Evolutionary conservation across 2,329 filamentous ascomycete genomes (phyloP), one percentile per base, ranked within the genome.

Genomic region (Fusarium albosuccineum): DNA sequence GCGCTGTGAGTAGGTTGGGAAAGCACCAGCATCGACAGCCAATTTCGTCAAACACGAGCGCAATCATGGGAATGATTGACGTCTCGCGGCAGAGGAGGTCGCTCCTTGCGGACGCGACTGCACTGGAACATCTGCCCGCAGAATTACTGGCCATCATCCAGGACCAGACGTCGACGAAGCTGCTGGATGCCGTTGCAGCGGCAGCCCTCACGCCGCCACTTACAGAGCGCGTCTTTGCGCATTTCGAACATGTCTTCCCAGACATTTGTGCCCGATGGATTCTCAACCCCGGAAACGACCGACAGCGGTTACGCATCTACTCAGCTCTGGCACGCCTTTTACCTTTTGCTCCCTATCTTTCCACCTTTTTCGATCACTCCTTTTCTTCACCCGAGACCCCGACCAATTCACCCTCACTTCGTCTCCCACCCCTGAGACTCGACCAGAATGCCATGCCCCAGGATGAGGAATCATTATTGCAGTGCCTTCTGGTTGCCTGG

Each of bases 201-300:
- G 87, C 89, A 62, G 89, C 92, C 60, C 86, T 97, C 74, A 84
- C 88, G 72, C 85, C 92, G 71, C 82, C 83, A 79, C 86, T 89
- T 77, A 95, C 93, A 73, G 88, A 93, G 74, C 83, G 83, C 58
- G 82, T 97, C 75, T 94, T 96, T 74, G 82, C 87, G 68, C 86
- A 91, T 74, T 94, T 94, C 78, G 89, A 92, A 76, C 82, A 86
- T 64, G 81, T 94, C 40, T 92, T 96, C 73, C 88, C 93, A 71
- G 94, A 97, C 78, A 83, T 97, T 50, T 93, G 91, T 78, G 91
- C 93, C 64, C 85, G 91, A 82, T 97, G 93, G 93, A 82, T 91
- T 44, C 82, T 84, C 73, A 77, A 81, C 75, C 72, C 81, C 29
- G 77, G 78, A 29, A 78, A 76, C 41, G 74, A 78, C 66, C 56